Evolutionary conservation across 2,329 filamentous ascomycete species (phyloP).

Genomic region (Hypoxylon sp.): DNA sequence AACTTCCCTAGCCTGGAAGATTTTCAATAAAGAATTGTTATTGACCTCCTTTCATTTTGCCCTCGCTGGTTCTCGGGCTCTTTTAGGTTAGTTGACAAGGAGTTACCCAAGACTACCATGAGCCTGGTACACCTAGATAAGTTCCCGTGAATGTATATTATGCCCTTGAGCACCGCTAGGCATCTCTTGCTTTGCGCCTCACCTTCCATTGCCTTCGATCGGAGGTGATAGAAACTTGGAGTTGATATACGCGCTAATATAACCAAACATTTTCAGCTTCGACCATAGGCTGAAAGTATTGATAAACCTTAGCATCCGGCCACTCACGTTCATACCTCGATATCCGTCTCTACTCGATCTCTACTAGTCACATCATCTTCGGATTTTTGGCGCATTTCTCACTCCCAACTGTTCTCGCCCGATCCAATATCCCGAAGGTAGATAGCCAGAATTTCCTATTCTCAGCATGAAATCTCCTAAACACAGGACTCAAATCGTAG

Average conservation of each 20-base stretch:
- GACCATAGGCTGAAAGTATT: background rate
- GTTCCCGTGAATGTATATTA: background rate
- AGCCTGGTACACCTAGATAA: background rate
- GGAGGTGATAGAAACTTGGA: background rate
- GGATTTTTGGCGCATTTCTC: too few relatives aligned
- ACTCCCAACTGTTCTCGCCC: background rate
- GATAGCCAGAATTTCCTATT: background rate
- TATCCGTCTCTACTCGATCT: background rate
- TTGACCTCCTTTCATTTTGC: background rate
- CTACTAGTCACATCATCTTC: background rate
- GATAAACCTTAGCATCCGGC: background rate
- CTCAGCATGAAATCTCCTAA: background rate
- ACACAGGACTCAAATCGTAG: background rate
- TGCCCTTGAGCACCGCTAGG: background rate
- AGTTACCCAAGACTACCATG: background rate
- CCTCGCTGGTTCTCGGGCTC: background rate
- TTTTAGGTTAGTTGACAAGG: background rate
- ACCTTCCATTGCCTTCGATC: background rate
- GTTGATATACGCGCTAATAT: background rate
- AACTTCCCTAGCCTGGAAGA: background rate
- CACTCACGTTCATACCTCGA: background rate
- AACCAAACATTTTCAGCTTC: background rate
- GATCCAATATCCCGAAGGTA: background rate
- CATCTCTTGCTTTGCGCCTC: background rate
- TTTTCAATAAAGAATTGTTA: background rate